Evolutionary conservation across 2,329 filamentous ascomycete species (phyloP).

Genomic region (Pseudocercospora vitis): DNA sequence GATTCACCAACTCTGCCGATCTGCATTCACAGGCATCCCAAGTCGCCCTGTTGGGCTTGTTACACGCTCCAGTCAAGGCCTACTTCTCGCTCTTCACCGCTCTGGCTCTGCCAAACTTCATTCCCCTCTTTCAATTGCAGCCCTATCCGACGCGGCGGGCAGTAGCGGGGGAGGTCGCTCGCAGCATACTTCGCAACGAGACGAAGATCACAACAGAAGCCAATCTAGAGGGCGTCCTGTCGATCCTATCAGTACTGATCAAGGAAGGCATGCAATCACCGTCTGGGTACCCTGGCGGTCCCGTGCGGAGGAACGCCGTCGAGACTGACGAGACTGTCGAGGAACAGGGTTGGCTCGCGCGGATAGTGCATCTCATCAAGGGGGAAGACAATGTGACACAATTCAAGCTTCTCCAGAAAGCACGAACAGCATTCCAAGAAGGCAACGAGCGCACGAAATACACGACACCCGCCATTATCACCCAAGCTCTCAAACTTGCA

Average conservation of each 20-base stretch:
- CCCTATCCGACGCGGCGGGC: conserved; percentile 89
- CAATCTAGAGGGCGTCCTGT: conserved; percentile 83
- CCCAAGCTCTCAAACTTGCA: conserved; percentile 83
- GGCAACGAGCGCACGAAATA: conserved; percentile 95
- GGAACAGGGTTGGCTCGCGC: conserved; percentile 94
- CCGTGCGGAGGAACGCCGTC: conserved; percentile 67
- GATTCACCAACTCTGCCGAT: conserved; percentile 93
- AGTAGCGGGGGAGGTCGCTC: conserved; percentile 84
- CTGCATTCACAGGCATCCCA: conserved; percentile 85
- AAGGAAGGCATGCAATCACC: conserved; percentile 82
- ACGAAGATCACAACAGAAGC: conserved; percentile 74
- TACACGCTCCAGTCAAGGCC: conserved; percentile 85
- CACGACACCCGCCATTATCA: conserved; percentile 89
- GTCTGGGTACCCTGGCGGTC: conserved; percentile 78
- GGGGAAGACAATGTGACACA: conserved; percentile 88
- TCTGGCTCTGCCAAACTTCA: conserved; percentile 84
- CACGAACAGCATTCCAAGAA: conserved; percentile 81
- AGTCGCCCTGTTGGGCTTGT: conserved; percentile 80
- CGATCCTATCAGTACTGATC: conserved; percentile 86
- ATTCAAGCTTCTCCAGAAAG: conserved; percentile 82
- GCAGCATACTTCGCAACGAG: conserved; percentile 77
- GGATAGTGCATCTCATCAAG: conserved; percentile 84
- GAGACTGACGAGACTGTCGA: conserved; percentile 98
- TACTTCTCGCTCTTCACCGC: conserved; percentile 97
- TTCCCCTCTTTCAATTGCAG: conserved; percentile 85